A percentile compares a stretch with the other conserved stretches of the same genome.
These are phyloP conservation scores for Fusarium graminum DNA, from an alignment of 2,329 filamentous ascomycete species.

Conservation along the genomic window DNA sequence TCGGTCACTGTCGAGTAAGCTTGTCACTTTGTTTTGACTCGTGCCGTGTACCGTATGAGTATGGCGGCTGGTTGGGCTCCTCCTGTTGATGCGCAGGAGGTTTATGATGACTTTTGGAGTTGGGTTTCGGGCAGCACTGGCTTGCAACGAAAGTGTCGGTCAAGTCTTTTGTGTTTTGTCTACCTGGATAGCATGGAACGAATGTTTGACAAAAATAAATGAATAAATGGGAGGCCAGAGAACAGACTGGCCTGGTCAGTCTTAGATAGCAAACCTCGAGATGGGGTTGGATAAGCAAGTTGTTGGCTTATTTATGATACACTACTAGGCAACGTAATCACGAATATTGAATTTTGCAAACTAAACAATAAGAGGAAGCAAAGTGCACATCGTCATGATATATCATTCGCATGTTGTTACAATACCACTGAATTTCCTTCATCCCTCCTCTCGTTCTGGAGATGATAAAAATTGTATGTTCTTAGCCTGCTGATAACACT, in stretches of 20 bases:
- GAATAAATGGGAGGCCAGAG: slow-evolving; percentile 41
- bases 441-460: background rate
- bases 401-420: slow-evolving; percentile 21
- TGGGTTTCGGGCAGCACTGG: slow-evolving; percentile 49
- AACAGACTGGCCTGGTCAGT: slow-evolving; percentile 43
- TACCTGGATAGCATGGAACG: slow-evolving; percentile 45
- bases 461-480: background rate
- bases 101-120: slow-evolving; percentile 50
- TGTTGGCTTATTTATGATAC: slow-evolving; percentile 37
- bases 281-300: slow-evolving; percentile 36
- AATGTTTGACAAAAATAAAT: slow-evolving; percentile 43
- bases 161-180: slow-evolving; percentile 43
- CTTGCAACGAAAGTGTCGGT: slow-evolving; percentile 42
- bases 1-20: slow-evolving; percentile 97
- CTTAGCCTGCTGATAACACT: background rate
- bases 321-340: slow-evolving; percentile 44
- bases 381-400: background rate
- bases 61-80: slow-evolving; percentile 34
- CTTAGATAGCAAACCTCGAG: slow-evolving; percentile 44
- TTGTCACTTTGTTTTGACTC: slow-evolving; percentile 30
- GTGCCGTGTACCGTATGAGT: slow-evolving; percentile 42
- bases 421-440: background rate
- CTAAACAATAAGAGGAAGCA: background rate
- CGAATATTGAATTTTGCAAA: slow-evolving; percentile 33
- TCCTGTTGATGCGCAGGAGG: slow-evolving; percentile 37